A percentile compares a stretch with the other conserved stretches of the same genome.
Conservation (phyloP, 2,329 filamentous ascomycete genomes). For the Talaromyces sp. region DNA sequence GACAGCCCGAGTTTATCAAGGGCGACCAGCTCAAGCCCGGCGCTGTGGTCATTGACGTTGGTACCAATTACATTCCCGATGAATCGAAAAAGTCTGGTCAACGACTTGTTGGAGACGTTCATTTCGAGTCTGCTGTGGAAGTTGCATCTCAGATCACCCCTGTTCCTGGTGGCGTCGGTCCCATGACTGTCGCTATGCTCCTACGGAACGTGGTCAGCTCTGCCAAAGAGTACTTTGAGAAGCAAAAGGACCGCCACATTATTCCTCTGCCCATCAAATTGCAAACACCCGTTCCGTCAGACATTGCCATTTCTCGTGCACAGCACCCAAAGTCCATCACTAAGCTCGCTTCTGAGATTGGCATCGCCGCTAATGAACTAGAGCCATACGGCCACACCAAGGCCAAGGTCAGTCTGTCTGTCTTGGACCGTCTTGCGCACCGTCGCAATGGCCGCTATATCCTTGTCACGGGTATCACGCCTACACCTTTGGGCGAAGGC, state of each 20-base stretch:
- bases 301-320: slow-evolving; percentile 84
- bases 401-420: slow-evolving; percentile 81
- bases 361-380: slow-evolving; percentile 81
- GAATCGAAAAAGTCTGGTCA: slow-evolving; percentile 86
- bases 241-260: slow-evolving; percentile 74
- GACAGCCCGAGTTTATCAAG: slow-evolving; percentile 79
- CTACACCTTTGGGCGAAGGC: slow-evolving; percentile 91
- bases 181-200: slow-evolving; percentile 99
- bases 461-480: slow-evolving; percentile 91
- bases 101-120: slow-evolving; percentile 89
- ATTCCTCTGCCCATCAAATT: slow-evolving; percentile 79
- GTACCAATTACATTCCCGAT: slow-evolving; percentile 93
- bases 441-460: slow-evolving; percentile 87
- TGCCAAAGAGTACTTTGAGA: slow-evolving; percentile 74
- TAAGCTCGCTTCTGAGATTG: slow-evolving; percentile 76
- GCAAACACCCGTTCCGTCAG: slow-evolving; percentile 79
- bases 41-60: slow-evolving; percentile 94
- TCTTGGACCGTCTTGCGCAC: slow-evolving; percentile 80
- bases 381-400: slow-evolving; percentile 95
- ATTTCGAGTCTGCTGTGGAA: slow-evolving; percentile 77
- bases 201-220: slow-evolving; percentile 92
- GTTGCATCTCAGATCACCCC: slow-evolving; percentile 93
- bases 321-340: slow-evolving; percentile 93
- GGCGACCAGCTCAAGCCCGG: slow-evolving; percentile 94
- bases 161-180: slow-evolving; percentile 92